Base-by-base conservation (phyloP, 2,329 filamentous ascomycete species). In the Sporothrix brasiliensis region DNA sequence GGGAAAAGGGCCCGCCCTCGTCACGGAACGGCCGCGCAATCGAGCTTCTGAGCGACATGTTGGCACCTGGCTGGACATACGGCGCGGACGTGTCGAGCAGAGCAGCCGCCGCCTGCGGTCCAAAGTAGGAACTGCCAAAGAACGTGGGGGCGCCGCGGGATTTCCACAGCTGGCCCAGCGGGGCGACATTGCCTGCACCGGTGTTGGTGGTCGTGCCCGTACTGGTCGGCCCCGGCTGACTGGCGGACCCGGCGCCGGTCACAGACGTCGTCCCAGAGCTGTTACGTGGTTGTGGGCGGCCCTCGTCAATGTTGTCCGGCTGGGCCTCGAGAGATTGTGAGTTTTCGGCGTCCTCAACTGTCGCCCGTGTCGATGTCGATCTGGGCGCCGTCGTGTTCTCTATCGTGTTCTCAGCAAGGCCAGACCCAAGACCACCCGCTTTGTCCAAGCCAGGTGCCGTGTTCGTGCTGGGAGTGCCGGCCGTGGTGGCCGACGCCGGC, bases 1-100 rank as follows among this genome's bases (percentile, higher is more conserved):
- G 80, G 3, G 78, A 69, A 44, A 69, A 74, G 0, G 72, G 73
- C 1, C 72, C 72, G 3, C 68, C 70, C 13, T 75, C 74, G 61
- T 72, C 70, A 13, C 73, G 71, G 11, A 71, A 73, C 7, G 74
- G 70, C 27, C 44, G 21, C 19, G 61, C 56, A 11, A 47, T 56
- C 1, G 71, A n/a, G 47, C 58, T 66, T 39, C 58, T 39, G 7
- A 47, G 34, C 1, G 34, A 69, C 60, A 54, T 56, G 49, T 27
- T 63, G 27, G 67, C 49, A 53, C 72, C 73, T 27, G 70, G 50
- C 44, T 73, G 70, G 13, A 75, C 60, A 0, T 74, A 72, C 1
- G 72, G 72, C 0, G 69, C 69, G 6, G 72, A 70, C 5, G 72
- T 70, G 3, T 74, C 65, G 2, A 75, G 71, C 44, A 75, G 65